These are phyloP conservation scores for Botrytis fabae DNA, from an alignment of 2,329 filamentous ascomycete genomes.

Conservation along the genomic window DNA sequence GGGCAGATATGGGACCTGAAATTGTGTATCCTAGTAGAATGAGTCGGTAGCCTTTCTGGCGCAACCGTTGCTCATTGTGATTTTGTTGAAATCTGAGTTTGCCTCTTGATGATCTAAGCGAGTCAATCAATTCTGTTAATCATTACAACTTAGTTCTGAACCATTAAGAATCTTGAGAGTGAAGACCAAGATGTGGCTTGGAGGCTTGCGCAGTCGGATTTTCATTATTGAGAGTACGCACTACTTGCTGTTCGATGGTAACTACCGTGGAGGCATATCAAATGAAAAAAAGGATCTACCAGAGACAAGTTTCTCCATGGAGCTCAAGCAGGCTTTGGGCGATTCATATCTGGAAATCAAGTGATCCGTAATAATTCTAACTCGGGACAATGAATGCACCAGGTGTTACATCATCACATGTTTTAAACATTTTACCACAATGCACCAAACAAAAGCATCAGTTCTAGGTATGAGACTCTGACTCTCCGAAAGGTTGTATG, in stretches of 20 bases:
- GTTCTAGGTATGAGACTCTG: neutral
- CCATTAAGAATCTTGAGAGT: neutral
- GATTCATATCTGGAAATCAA: too few relatives aligned
- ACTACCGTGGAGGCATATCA: too few relatives aligned
- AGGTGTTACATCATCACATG: neutral
- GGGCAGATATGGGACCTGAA: too few relatives aligned
- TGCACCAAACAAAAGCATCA: too few relatives aligned
- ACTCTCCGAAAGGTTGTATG: neutral
- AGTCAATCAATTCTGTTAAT: neutral
- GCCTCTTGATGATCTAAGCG: neutral
- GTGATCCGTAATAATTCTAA: neutral
- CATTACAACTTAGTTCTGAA: neutral
- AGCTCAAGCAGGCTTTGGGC: too few relatives aligned
- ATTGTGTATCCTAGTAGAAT: neutral
- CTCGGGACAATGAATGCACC: neutral
- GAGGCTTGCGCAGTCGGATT: neutral
- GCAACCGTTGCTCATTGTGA: neutral
- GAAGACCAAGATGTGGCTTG: neutral
- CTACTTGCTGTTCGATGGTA: neutral
- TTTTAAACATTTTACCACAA: neutral
- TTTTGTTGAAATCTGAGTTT: neutral
- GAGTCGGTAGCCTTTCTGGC: too few relatives aligned
- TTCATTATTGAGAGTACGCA: neutral
- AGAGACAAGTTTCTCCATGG: too few relatives aligned
- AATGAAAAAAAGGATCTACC: too few relatives aligned